Evolutionary conservation across 140 eudicot species (phyloP), one percentile per base, ranked within the genome.

Genomic region (Ambrosia hybrid): DNA sequence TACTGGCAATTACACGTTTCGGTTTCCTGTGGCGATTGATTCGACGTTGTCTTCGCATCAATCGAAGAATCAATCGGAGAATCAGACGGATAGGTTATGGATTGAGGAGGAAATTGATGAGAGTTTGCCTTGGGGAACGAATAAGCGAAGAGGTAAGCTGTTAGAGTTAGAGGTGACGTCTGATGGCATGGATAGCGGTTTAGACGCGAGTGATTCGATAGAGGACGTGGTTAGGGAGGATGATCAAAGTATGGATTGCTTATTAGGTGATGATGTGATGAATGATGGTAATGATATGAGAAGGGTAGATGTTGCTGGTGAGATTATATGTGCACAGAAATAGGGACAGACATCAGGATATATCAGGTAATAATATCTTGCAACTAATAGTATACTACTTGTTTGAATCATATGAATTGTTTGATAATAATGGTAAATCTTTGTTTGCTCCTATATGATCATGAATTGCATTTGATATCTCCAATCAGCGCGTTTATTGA

Each of bases 261-360:
- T 65, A 3, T n/a, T 39, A 26, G 72, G 26, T 38, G 82, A 76
- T 56, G 37, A 55, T 39, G 46, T 9, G 63, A 5, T 45, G 63
- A 52, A 58, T 5, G 49, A 52, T 14, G 72, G 61, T 12, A 16
- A 73, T 21, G 65, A 70, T 4, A 38, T 60, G 49, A 56, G 74
- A 62, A 39, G 77, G 60, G 69, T 57, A 9, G 21, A 65, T 39
- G 41, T n/a, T 16, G 39, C 85, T 41, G 4, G 6, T 30, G 45
- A 41, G 34, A 72, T 68, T 79, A 78, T 70, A 16, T 77, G 86
- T 76, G 57, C 55, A 33, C 72, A 76, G 59, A 57, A 58, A 52
- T 49, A 71, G 62, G 75, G 56, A 26, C 36, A 39, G 37, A 55
- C 61, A 16, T 30, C 37, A 17, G 57, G 75, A 21, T 21, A n/a